Conservation (phyloP, 2,329 filamentous ascomycete species). For the Fusarium tuaranense region DNA sequence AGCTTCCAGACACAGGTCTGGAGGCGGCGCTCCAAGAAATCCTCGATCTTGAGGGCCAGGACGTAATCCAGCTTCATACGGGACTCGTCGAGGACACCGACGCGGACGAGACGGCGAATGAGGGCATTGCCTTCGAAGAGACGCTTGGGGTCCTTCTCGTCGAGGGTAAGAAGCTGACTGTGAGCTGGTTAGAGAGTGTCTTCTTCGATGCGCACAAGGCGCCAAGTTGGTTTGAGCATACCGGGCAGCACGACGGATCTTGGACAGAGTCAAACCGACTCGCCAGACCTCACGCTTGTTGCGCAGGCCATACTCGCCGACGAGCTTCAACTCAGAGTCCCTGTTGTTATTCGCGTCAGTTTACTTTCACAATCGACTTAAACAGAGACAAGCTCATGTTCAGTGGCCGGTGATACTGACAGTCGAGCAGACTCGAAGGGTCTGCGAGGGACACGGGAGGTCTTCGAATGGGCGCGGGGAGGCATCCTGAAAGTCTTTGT, state of each 20-base stretch:
- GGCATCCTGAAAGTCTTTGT: constrained; percentile 52
- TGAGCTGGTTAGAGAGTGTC: constrained; percentile 38
- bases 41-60: constrained; percentile 97
- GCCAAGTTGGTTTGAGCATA: constrained; percentile 57
- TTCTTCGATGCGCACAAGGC: background rate
- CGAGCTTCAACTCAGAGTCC: constrained; percentile 99
- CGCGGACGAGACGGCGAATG: constrained; percentile 99
- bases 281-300: constrained; percentile 99
- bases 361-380: constrained; percentile 85
- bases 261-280: constrained; percentile 99
- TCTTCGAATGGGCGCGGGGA: constrained; percentile 90
- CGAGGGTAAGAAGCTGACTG: constrained; percentile 99
- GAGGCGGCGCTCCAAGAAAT: constrained; percentile 99
- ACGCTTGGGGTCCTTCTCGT: constrained; percentile 99
- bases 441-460: constrained; percentile 97
- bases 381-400: constrained; percentile 97
- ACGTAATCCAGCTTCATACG: constrained; percentile 99
- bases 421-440: constrained; percentile 99
- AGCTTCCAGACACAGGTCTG: constrained; percentile 99
- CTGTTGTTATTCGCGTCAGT: constrained; percentile 77
- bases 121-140: constrained; percentile 99
- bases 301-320: constrained; percentile 99
- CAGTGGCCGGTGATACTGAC: constrained; percentile 98
- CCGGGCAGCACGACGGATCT: constrained; percentile 99
- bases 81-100: constrained; percentile 99